Percentiles rank a stretch among this genome's conserved stretches.
Evolutionary conservation across 306 rosid species (phyloP).

Genomic region (Dalbergia oliveri): DNA sequence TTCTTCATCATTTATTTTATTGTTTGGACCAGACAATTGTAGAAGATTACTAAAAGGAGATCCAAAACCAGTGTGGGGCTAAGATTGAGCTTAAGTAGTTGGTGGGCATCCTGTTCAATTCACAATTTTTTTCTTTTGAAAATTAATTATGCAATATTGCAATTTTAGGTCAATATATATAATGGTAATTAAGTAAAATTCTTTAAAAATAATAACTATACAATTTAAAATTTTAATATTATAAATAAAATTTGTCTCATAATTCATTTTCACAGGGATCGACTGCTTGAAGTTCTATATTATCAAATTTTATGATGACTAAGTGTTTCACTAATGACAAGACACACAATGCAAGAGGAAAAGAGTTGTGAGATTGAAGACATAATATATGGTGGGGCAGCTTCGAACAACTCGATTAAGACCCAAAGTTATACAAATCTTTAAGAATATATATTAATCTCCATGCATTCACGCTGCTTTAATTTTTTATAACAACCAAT

Average conservation of each 20-base stretch:
- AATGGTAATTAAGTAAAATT: too few relatives aligned
- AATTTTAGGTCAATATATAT: too few relatives aligned
- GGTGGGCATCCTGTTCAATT: neutral
- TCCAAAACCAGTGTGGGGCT: constrained; percentile 20
- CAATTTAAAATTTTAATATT: too few relatives aligned
- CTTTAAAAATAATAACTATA: too few relatives aligned
- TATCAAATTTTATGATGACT: too few relatives aligned
- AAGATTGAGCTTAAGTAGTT: constrained; percentile 32
- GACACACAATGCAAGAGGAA: constrained; percentile 8
- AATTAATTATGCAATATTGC: too few relatives aligned
- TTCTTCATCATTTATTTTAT: neutral
- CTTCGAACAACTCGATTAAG: constrained; percentile 47
- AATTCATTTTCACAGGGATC: neutral
- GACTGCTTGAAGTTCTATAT: too few relatives aligned
- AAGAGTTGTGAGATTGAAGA: constrained; percentile 28
- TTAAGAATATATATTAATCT: constrained; percentile 5
- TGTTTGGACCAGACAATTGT: neutral
- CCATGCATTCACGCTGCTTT: constrained; percentile 39
- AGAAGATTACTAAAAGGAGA: constrained; percentile 13
- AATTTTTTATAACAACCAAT: neutral
- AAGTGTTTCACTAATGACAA: too few relatives aligned
- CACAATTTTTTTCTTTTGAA: neutral
- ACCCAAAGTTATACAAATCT: constrained; percentile 34
- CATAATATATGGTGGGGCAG: constrained; percentile 32
- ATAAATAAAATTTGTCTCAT: too few relatives aligned